These are phyloP conservation scores for Aspergillus ibericus DNA, from an alignment of 2,329 filamentous ascomycete genomes.

Conservation along the genomic window DNA sequence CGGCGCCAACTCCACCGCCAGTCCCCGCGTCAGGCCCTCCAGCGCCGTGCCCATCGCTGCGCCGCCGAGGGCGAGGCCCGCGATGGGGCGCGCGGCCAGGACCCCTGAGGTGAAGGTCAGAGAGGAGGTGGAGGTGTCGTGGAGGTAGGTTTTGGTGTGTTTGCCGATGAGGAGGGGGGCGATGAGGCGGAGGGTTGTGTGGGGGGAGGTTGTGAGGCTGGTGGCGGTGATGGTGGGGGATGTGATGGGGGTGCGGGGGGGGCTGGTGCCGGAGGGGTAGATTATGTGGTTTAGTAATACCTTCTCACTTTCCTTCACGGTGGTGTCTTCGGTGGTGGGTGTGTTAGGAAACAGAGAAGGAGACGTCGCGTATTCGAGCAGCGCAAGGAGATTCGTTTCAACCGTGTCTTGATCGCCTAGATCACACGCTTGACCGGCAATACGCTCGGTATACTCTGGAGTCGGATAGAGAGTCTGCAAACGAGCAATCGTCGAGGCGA, in stretches of 20 bases:
- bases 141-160: conserved; percentile 38
- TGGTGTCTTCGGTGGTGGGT: conserved; percentile 18
- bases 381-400: conserved; percentile 44
- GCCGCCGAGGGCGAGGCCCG: conserved; percentile 34
- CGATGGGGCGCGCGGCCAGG: conserved; percentile 34
- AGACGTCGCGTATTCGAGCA: conserved; percentile 43
- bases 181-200: conserved; percentile 36
- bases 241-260: conserved; percentile 20
- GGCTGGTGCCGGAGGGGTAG: conserved; percentile 50
- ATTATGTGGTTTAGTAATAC: conserved; percentile 52
- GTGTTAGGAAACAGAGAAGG: background rate
- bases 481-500: conserved; percentile 41
- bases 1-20: conserved; percentile 46
- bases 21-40: conserved; percentile 37
- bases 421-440: conserved; percentile 47
- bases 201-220: conserved; percentile 23
- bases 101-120: conserved; percentile 45
- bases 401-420: conserved; percentile 44
- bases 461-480: conserved; percentile 47
- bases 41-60: conserved; percentile 26
- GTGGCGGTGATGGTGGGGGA: conserved; percentile 34
- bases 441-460: conserved; percentile 24
- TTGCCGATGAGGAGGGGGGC: conserved; percentile 43
- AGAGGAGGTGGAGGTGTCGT: conserved; percentile 27
- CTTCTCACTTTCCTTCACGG: conserved; percentile 3